Percentiles rank a stretch among this genome's conserved stretches.
Evolutionary conservation across 352 stramenopile species (phyloP).

Genomic region (Phytopythium kandeliae): DNA sequence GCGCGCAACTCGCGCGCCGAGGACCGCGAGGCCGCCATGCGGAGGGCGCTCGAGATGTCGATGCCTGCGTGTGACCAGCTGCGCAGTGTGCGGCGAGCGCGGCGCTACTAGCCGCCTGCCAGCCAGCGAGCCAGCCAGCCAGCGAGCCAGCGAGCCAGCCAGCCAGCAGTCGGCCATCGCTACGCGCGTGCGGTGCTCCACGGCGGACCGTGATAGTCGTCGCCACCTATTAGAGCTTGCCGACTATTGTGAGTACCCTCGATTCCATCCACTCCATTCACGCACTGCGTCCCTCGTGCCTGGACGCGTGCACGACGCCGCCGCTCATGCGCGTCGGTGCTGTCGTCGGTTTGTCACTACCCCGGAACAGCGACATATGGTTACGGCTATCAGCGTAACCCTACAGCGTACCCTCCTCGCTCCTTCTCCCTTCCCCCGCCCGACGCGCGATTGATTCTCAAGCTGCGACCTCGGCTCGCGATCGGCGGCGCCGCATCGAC

Average conservation of each 20-base stretch:
- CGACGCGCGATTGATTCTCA: too few species aligned
- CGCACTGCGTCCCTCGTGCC: too few species aligned
- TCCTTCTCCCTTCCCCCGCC: too few species aligned
- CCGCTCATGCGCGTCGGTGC: too few species aligned
- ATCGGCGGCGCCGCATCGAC: too few species aligned
- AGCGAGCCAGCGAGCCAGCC: background rate
- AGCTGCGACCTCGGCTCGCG: too few species aligned
- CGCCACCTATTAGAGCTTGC: conserved; percentile 6
- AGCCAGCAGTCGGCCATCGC: background rate
- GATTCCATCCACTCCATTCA: conserved; percentile 9
- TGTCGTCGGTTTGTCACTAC: too few species aligned
- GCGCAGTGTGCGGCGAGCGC: conserved; percentile 53
- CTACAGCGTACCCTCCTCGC: too few species aligned
- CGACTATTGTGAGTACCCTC: too few species aligned
- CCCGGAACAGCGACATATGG: too few species aligned
- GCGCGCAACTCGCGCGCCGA: conserved; percentile 73
- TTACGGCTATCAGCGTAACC: too few species aligned
- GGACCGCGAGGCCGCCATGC: conserved; percentile 71
- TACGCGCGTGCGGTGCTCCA: background rate
- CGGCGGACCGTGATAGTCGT: background rate
- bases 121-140: background rate
- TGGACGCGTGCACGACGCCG: too few species aligned
- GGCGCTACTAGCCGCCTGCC: conserved; percentile 28
- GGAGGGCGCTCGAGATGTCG: conserved; percentile 76
- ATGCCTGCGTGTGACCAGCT: conserved; percentile 82